Evolutionary conservation across 352 stramenopile genomes (phyloP).

Genomic region (Pythium folliculosum): DNA sequence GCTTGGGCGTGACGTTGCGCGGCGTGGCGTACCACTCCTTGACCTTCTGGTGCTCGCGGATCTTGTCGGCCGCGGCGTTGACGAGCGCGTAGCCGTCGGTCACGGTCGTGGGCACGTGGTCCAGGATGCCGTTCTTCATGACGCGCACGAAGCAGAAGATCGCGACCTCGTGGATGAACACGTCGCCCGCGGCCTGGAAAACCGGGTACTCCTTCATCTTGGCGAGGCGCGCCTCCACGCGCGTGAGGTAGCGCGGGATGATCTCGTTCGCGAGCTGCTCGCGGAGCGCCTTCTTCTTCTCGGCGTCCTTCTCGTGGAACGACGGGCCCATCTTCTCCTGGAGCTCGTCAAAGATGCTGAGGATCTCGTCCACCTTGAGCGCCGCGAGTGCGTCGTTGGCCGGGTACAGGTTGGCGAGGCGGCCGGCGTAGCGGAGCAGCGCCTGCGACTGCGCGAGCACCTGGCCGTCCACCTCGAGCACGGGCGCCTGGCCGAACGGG

Average conservation of each 20-base stretch:
- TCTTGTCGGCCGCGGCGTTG: conserved; percentile 23
- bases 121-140: conserved; percentile 31
- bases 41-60: conserved; percentile 34
- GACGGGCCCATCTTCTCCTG: conserved; percentile 26
- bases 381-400: conserved; percentile 32
- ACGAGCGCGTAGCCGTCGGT: conserved; percentile 24
- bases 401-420: conserved; percentile 39
- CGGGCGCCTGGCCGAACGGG: conserved; percentile 37
- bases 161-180: conserved; percentile 38
- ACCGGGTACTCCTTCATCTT: conserved; percentile 30
- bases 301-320: conserved; percentile 31
- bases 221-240: conserved; percentile 34
- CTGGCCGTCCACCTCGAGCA: conserved; percentile 37
- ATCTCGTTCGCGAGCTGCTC: conserved; percentile 32
- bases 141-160: conserved; percentile 31
- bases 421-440: conserved; percentile 42
- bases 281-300: conserved; percentile 41
- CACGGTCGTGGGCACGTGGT: conserved; percentile 39
- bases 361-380: conserved; percentile 38
- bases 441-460: conserved; percentile 37
- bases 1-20: conserved; percentile 18
- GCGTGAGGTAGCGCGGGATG: conserved; percentile 32
- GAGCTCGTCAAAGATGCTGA: conserved; percentile 34
- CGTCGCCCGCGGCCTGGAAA: conserved; percentile 18
- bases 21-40: conserved; percentile 37